phyloP scores from a whole-genome alignment of 495 filamentous ascomycete genomes.

The Cercophora scortea region DNA sequence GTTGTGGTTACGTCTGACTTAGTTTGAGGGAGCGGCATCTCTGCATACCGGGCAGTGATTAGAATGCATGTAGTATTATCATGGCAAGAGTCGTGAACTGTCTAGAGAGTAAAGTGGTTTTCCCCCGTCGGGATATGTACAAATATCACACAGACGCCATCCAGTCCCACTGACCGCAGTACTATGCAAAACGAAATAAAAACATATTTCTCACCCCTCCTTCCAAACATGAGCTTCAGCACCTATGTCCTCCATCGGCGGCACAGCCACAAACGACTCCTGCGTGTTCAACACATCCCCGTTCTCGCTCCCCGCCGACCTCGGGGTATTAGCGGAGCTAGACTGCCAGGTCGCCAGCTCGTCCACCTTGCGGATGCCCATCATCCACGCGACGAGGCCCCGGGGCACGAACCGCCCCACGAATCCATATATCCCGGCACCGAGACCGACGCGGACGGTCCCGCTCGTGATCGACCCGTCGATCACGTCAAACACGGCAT shows the following conservation, averaged over 20 bases:
- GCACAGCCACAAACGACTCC: constrained; percentile 21
- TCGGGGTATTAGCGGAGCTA: constrained; percentile 10
- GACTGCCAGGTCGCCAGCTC: constrained; percentile 33
- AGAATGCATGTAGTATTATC: neutral
- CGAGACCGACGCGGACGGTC: constrained; percentile 69
- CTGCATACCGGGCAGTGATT: neutral
- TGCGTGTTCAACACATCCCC: neutral
- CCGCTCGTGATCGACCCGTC: constrained; percentile 36
- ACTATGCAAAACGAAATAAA: neutral
- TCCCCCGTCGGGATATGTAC: neutral
- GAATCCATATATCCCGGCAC: constrained; percentile 73
- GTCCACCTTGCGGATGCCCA: constrained; percentile 58
- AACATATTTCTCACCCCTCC: constrained; percentile 2
- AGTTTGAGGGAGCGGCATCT: no score
- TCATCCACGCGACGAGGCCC: constrained; percentile 78
- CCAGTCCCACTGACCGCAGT: neutral
- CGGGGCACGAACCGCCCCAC: constrained; percentile 79
- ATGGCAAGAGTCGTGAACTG: neutral
- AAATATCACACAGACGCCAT: neutral
- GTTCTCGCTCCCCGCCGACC: constrained; percentile 11
- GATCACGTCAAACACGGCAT: constrained; percentile 82
- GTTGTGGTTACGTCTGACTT: no score
- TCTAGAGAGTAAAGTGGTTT: neutral
- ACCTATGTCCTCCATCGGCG: constrained; percentile 20
- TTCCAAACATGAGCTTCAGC: constrained; percentile 33